Conservation (phyloP, 208 protist species). For the Herpetomonas muscarum region DNA sequence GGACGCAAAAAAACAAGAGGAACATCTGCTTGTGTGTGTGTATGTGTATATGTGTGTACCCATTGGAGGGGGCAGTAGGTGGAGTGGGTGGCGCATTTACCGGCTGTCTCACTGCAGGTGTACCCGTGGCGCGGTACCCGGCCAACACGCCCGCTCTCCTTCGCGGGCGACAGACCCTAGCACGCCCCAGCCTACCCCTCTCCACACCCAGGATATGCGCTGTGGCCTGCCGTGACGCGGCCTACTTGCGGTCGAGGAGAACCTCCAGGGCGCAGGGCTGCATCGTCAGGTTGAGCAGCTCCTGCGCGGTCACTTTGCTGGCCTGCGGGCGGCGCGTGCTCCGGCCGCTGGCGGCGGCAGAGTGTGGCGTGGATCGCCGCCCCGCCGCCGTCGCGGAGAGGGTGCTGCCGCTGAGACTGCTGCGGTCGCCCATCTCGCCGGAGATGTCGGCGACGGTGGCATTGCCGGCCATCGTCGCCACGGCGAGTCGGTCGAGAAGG, state of each 20-base stretch:
- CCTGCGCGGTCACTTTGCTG: constrained; percentile 46
- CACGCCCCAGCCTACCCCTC: no score
- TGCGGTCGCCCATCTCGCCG: background rate
- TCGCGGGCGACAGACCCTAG: no score
- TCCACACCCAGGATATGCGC: background rate
- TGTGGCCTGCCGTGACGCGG: background rate
- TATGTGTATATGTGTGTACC: no score
- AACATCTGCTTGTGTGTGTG: no score
- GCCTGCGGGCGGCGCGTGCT: constrained; percentile 15
- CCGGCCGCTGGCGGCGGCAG: background rate
- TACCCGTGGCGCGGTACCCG: no score
- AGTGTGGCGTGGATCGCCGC: background rate
- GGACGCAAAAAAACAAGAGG: no score
- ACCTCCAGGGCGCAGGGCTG: constrained; percentile 71
- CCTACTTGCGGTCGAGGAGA: constrained; percentile 46
- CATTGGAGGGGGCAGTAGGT: no score
- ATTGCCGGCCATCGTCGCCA: constrained; percentile 47
- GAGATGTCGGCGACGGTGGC: constrained; percentile 29
- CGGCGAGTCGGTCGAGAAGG: constrained; percentile 50
- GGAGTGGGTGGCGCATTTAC: no score
- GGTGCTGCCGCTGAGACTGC: constrained; percentile 3
- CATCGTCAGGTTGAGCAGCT: constrained; percentile 70
- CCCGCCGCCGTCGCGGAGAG: background rate
- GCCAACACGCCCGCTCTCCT: no score
- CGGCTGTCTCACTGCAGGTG: no score